Evolutionary conservation across 2,329 filamentous ascomycete genomes (phyloP).

Genomic region (Fusarium anthophilum): DNA sequence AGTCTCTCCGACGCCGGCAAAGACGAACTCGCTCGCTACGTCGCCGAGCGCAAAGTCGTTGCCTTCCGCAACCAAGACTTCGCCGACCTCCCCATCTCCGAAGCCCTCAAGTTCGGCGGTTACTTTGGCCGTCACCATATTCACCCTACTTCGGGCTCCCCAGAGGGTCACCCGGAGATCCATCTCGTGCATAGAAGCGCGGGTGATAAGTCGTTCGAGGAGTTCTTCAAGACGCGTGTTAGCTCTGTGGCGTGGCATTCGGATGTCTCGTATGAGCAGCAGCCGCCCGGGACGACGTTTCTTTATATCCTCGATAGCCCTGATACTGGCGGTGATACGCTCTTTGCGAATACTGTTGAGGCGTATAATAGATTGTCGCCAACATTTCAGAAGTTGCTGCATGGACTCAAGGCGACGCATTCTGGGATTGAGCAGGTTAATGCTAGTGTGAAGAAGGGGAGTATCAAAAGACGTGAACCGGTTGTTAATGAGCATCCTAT

Average conservation of each 20-base stretch:
- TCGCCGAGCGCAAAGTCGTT: constrained; percentile 81
- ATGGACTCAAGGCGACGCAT: constrained; percentile 83
- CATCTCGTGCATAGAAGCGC: constrained; percentile 81
- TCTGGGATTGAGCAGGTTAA: constrained; percentile 84
- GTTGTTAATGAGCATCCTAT: constrained; percentile 80
- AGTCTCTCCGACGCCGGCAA: constrained; percentile 73
- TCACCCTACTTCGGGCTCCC: constrained; percentile 80
- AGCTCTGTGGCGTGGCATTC: constrained; percentile 90
- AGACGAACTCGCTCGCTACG: constrained; percentile 79
- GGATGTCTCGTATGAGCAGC: constrained; percentile 86
- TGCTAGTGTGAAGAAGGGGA: constrained; percentile 70
- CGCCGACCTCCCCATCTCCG: constrained; percentile 72
- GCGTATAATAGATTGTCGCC: constrained; percentile 85
- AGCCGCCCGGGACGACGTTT: constrained; percentile 91
- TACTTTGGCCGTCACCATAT: constrained; percentile 88
- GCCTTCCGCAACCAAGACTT: constrained; percentile 82
- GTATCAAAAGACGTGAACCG: constrained; percentile 79
- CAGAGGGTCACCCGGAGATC: constrained; percentile 76
- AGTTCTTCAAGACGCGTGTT: constrained; percentile 74
- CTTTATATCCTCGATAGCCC: constrained; percentile 88
- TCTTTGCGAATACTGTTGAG: constrained; percentile 81
- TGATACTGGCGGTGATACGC: constrained; percentile 81
- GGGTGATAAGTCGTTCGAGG: constrained; percentile 56
- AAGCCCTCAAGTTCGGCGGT: constrained; percentile 74
- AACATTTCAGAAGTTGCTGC: constrained; percentile 79